Evolutionary conservation across 768 basidiomycete species (phyloP), one percentile per base, ranked within the genome.

Genomic region (Amanita subjunquillea): DNA sequence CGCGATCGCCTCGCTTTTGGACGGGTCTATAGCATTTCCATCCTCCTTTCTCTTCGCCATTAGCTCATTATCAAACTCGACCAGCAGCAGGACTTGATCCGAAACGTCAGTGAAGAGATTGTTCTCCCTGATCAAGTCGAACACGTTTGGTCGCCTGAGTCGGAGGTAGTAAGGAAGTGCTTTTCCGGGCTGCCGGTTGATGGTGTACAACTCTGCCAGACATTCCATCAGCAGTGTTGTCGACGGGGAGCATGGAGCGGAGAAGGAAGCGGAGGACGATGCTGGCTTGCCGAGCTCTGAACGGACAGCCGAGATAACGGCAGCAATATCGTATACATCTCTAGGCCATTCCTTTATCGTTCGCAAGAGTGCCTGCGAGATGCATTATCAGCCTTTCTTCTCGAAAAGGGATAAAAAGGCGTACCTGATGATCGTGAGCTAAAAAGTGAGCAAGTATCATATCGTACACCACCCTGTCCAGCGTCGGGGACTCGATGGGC

Each of bases 91-190:
- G 15, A 89, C 92, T 67, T 96, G 93, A 61, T 98, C 93, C 62
- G 90, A 87, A 2, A 99, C 90, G 51, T 90, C 91, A 22, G 93
- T 89, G 66, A 96, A 99, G 5, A 99, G 72, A 60, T 95, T 95
- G 62, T 96, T 75, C 50, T 96, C 91, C 34, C 87, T 76, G 59
- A 99, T 96, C 52, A 99, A 83, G 55, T 93, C 86, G 65, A 99
- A 95, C 10, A 97, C 95, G 59, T 92, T 85, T 6, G 91, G 82
- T 47, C 85, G 76, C 6, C 93, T 82, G 13, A 98, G 74, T 6
- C 90, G 80, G 13, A 99, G 75, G 71, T 86, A 91, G 69, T 81
- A 98, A 0, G 90, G 90, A 0, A 99, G 71, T 0, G 96, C 96
- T 69, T 95, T 94, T 20, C 89, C 93, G 2, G 90, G 91, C 69